Conservation (phyloP, 345 rosid species). For the Bruguiera parviflora region DNA sequence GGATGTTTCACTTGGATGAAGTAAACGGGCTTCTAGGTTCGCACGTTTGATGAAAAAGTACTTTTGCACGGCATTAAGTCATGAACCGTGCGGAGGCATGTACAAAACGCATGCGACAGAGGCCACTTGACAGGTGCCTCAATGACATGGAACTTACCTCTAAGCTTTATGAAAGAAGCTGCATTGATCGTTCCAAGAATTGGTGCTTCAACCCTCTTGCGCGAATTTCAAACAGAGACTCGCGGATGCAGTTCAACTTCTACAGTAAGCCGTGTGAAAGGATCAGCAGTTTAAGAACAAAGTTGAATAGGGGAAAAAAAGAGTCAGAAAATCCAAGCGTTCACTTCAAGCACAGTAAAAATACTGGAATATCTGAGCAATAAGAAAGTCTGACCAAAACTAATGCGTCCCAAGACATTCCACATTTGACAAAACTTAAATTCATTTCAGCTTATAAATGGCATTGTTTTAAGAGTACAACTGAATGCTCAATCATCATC, state of each 20-base stretch:
- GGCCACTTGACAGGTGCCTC: conserved; percentile 73
- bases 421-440: not conserved
- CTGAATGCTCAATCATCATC: conserved; percentile 10
- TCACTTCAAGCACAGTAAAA: no score
- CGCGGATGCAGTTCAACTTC: conserved; percentile 60
- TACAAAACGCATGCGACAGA: conserved; percentile 66
- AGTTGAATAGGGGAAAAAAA: conserved; percentile 58
- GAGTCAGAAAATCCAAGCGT: no score
- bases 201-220: conserved; percentile 81
- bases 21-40: not conserved
- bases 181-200: conserved; percentile 61
- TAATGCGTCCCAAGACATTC: not conserved
- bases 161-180: conserved; percentile 59
- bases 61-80: conserved; percentile 53
- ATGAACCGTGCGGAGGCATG: conserved; percentile 98
- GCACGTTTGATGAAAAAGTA: not conserved
- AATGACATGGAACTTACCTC: conserved; percentile 91
- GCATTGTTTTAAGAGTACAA: not conserved
- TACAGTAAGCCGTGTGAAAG: conserved; percentile 57
- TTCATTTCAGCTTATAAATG: not conserved
- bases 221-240: conserved; percentile 53
- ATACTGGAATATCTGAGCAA: not conserved
- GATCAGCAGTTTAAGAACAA: conserved; percentile 69
- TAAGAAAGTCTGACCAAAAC: not conserved
- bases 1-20: not conserved